These are phyloP conservation scores for Ceratobasidium papillatum DNA, from an alignment of 1,284 basidiomycete species.

Conservation along the genomic window DNA sequence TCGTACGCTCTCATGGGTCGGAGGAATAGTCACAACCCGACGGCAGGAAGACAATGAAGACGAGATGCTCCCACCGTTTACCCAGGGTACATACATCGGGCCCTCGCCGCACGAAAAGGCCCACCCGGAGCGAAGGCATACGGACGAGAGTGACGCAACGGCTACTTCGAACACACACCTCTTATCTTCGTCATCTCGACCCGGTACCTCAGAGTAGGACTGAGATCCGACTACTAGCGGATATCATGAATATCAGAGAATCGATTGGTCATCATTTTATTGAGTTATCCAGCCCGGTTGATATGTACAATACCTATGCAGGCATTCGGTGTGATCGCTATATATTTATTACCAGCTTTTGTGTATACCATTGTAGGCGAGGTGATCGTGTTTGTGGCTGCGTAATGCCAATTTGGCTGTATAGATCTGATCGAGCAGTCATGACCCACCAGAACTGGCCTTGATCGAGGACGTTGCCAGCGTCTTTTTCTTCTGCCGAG, in stretches of 20 bases:
- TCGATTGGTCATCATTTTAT: not conserved
- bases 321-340: not conserved
- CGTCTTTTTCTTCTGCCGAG: not conserved
- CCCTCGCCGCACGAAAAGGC: slow-evolving; percentile 36
- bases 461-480: not conserved
- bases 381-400: not conserved
- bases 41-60: slow-evolving; percentile 17
- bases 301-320: not conserved
- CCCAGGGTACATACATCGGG: slow-evolving; percentile 24
- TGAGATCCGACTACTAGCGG: not conserved
- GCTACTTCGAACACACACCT: slow-evolving; percentile 11
- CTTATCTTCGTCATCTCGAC: slow-evolving; percentile 8
- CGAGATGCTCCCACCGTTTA: slow-evolving; percentile 30
- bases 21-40: slow-evolving; percentile 23
- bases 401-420: not conserved
- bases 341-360: not conserved
- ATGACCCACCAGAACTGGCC: not conserved
- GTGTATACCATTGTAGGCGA: not conserved
- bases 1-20: slow-evolving; percentile 6
- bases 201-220: slow-evolving; percentile 6
- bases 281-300: not conserved
- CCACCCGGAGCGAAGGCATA: slow-evolving; percentile 5
- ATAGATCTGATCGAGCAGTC: not conserved
- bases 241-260: not conserved
- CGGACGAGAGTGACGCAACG: slow-evolving; percentile 15